Base-by-base conservation (phyloP, 768 basidiomycete genomes). In the Sutorius australiensis region DNA sequence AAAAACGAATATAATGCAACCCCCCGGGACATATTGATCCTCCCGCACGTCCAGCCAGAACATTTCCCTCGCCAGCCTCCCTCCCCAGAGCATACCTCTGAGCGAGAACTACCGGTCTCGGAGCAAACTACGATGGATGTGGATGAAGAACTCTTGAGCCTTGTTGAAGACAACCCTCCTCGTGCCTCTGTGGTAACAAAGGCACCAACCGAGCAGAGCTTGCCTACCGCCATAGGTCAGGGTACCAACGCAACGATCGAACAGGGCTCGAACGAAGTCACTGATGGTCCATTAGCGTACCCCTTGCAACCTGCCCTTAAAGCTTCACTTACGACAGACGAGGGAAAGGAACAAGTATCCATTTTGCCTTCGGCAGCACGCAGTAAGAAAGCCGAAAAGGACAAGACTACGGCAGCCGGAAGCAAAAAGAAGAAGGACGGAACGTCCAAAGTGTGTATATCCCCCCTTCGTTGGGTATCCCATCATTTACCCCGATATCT, bases 111-210 rank as follows among this genome's bases (percentile, higher is more conserved):
- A 14, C 28, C 36, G 3, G 37, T 48, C 24, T 33, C 47, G 17
- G 58, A 62, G 30, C 57, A 43, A 70, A 72, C 54, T 62, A 74
- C 53, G 72, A 72, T 69, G 64, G 72, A 84, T 50, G 80, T 79
- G 12, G 77, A 79, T 11, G 74, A 86, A 57, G 87, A 89, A 68
- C 68, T 89, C 45, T 74, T 88, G 52, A 86, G 85, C 60, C 72
- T 89, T 24, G 72, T 89, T 30, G 87, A 86, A 60, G 85, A 82
- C 58, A 69, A 63, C 27, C 48, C 62, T 49, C 48, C 53, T 28
- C 21, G 43, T 51, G 30, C 34, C 16, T 45, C 50, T 21, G 21
- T 42, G 28, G 40, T 32, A 12, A 36, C 39, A 31, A 57, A 52
- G 40, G 28, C 31, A 5, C 54, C 46, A 30, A 34, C 36, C 2